Percentiles rank a stretch among this genome's conserved stretches.
These are phyloP conservation scores for Neophaeococcomyces mojaviensis DNA, from an alignment of 2,329 filamentous ascomycete genomes.

Conservation along the genomic window DNA sequence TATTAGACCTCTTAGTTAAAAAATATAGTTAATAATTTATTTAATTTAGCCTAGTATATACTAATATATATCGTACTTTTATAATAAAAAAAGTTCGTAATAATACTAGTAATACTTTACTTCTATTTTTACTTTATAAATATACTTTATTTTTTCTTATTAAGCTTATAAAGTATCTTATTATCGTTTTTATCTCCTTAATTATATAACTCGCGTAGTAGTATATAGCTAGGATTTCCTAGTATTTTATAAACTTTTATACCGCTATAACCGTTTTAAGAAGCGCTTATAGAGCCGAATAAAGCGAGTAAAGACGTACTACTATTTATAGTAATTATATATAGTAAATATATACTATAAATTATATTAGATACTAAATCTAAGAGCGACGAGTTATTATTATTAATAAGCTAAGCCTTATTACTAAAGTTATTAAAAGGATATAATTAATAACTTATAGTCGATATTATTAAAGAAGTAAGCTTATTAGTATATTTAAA, in stretches of 20 bases:
- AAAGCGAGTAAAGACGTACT: conserved; percentile 35
- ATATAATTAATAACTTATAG: conserved; percentile 36
- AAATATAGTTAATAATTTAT: too few species aligned
- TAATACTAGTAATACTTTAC: too few species aligned
- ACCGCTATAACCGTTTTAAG: conserved; percentile 30
- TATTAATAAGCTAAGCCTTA: conserved; percentile 18
- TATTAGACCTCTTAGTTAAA: too few species aligned
- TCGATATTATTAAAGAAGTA: conserved; percentile 38
- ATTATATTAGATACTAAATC: conserved; percentile 33
- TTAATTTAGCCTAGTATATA: too few species aligned
- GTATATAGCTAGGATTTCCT: conserved; percentile 25
- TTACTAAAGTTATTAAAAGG: conserved; percentile 30
- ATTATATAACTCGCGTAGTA: conserved; percentile 7
- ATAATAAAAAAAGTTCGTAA: too few species aligned
- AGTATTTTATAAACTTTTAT: conserved; percentile 44
- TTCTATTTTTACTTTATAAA: too few species aligned
- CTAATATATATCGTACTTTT: too few species aligned
- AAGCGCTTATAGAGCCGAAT: conserved; percentile 26
- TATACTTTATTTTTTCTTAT: too few species aligned
- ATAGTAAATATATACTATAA: conserved; percentile 39
- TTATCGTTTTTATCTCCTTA: too few species aligned
- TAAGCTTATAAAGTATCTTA: too few species aligned
- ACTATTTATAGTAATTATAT: conserved; percentile 25
- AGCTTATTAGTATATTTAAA: conserved; percentile 42
- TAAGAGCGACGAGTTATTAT: conserved; percentile 18